Percentiles rank a stretch among this genome's conserved stretches.
phyloP scores from a whole-genome alignment of 2,329 filamentous ascomycete species.

The Plenodomus tracheiphilus region DNA sequence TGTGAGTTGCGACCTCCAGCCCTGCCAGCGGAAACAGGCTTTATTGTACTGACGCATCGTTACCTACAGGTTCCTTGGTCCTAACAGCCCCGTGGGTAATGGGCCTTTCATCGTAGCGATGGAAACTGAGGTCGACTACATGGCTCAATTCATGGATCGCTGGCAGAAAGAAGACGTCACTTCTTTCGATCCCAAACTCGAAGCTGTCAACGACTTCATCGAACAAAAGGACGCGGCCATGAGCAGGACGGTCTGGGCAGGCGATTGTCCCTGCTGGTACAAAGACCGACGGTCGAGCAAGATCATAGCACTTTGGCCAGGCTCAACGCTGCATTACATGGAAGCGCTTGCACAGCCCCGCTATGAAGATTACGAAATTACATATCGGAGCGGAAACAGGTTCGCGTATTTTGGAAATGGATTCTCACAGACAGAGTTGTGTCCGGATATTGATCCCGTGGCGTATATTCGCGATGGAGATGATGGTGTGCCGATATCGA shows the following conservation, averaged over 20 bases:
- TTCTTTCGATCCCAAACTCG: constrained; percentile 49
- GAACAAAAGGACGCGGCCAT: constrained; percentile 52
- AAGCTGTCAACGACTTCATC: constrained; percentile 56
- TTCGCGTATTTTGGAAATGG: constrained; percentile 47
- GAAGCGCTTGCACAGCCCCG: constrained; percentile 52
- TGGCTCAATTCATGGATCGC: constrained; percentile 55
- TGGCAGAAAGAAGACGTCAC: constrained; percentile 54
- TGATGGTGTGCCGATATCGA: constrained; percentile 35
- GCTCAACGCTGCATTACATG: constrained; percentile 55
- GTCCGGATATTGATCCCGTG: constrained; percentile 41
- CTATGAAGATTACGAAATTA: constrained; percentile 53
- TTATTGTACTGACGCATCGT: no score
- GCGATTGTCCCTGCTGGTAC: constrained; percentile 52
- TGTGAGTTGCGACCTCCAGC: constrained; percentile 5
- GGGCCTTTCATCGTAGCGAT: constrained; percentile 50
- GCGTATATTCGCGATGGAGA: constrained; percentile 42
- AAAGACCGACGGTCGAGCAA: constrained; percentile 36
- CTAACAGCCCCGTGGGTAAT: constrained; percentile 49
- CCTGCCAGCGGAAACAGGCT: no score
- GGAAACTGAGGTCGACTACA: constrained; percentile 55
- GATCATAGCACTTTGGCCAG: constrained; percentile 50
- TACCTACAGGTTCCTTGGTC: constrained; percentile 42
- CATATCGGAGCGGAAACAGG: constrained; percentile 38
- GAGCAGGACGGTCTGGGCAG: constrained; percentile 51
- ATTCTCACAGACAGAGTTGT: constrained; percentile 39